Conservation (phyloP, 306 rosid species). For the Pterocarpus santalinus region DNA sequence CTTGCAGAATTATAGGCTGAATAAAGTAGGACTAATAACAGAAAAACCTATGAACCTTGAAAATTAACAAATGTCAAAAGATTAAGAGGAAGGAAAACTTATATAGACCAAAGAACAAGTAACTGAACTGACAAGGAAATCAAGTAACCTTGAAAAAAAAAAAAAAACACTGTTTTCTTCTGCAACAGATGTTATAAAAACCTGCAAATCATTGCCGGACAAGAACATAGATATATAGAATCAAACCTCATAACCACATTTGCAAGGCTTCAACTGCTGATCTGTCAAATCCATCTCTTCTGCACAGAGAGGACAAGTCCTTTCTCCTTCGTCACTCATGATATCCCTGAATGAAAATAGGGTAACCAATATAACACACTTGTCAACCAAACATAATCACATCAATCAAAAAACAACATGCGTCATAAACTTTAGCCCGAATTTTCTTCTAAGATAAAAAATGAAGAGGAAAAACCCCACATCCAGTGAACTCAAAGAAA, state of each 20-base stretch:
- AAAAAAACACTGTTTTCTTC: not conserved
- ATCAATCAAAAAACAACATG: constrained; percentile 1
- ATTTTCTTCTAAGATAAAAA: not conserved
- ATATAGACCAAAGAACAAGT: not conserved
- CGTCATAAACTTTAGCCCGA: constrained; percentile 1
- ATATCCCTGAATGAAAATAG: constrained; percentile 54
- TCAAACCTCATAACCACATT: constrained; percentile 95
- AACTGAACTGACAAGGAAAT: not conserved
- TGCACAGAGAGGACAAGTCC: constrained; percentile 96
- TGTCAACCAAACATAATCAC: constrained; percentile 22
- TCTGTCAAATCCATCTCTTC: constrained; percentile 99
- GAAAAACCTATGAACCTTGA: not conserved
- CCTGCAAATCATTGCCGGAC: constrained; percentile 12
- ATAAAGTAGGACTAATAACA: not conserved
- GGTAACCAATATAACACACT: constrained; percentile 12
- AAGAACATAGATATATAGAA: constrained; percentile 18
- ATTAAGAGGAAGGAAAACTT: constrained; percentile 14
- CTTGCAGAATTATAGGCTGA: not conserved
- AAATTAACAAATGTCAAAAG: not conserved
- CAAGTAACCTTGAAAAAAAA: not conserved
- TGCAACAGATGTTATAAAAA: constrained; percentile 13
- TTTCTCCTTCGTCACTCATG: constrained; percentile 98
- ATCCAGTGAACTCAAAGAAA: constrained; percentile 21
- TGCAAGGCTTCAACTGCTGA: constrained; percentile 98
- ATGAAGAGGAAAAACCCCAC: not conserved